Evolutionary conservation across 306 rosid genomes (phyloP).

Genomic region (Datisca glomerata): DNA sequence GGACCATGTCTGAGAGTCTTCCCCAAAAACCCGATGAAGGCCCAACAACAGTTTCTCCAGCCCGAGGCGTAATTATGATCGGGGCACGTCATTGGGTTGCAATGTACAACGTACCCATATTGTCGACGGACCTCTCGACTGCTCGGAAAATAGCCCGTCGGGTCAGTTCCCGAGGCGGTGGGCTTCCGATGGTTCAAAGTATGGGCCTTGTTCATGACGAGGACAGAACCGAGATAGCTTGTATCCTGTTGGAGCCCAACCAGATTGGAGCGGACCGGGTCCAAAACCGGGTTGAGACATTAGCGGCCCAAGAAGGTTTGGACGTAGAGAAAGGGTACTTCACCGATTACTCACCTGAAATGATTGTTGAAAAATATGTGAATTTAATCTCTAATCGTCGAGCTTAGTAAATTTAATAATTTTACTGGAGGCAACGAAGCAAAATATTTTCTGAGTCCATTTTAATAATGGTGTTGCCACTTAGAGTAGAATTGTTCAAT

Average conservation of each 20-base stretch:
- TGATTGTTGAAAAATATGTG: constrained; percentile 37
- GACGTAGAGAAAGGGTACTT: constrained; percentile 74
- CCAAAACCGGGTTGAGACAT: constrained; percentile 53
- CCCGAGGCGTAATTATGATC: constrained; percentile 58
- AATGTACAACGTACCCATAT: constrained; percentile 53
- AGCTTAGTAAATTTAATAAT: too few species aligned
- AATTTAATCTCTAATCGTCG: constrained; percentile 36
- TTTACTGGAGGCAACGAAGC: too few species aligned
- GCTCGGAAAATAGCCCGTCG: constrained; percentile 48
- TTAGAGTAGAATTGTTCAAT: too few species aligned
- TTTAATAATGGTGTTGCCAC: too few species aligned
- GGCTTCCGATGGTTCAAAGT: constrained; percentile 69
- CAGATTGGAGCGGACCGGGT: constrained; percentile 62
- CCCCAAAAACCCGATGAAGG: constrained; percentile 59
- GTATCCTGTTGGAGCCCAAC: constrained; percentile 75
- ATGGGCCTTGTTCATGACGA: constrained; percentile 48
- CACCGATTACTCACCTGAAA: constrained; percentile 69
- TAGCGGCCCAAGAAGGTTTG: constrained; percentile 61
- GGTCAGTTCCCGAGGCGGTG: constrained; percentile 88
- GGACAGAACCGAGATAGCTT: constrained; percentile 56
- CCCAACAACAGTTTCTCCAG: constrained; percentile 26
- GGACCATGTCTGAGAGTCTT: constrained; percentile 50
- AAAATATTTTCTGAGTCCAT: too few species aligned
- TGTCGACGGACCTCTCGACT: constrained; percentile 36
- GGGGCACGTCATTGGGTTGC: constrained; percentile 73